phyloP scores from a whole-genome alignment of 2,329 filamentous ascomycete species.

The Domatiomyces globalis region DNA sequence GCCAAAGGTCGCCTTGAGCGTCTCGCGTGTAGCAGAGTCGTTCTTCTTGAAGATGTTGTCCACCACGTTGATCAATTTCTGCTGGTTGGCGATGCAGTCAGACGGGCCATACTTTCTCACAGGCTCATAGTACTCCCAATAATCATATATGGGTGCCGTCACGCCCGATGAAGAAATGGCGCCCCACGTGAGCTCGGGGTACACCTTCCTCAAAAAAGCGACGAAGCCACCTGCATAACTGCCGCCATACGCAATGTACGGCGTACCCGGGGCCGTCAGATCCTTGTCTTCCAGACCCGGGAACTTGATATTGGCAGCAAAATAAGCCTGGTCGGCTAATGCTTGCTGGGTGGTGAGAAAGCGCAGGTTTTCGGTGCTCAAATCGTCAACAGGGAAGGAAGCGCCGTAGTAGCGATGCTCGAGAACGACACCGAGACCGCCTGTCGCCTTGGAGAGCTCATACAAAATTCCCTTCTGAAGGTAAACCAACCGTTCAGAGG shows the following conservation, averaged over 20 bases:
- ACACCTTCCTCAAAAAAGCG: conserved; percentile 59
- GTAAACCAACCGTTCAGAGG: conserved; percentile 49
- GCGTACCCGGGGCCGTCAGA: conserved; percentile 48
- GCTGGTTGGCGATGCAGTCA: conserved; percentile 50
- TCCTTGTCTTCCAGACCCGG: conserved; percentile 53
- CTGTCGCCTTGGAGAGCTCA: conserved; percentile 54
- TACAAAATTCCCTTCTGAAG: conserved; percentile 65
- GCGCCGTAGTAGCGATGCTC: conserved; percentile 80
- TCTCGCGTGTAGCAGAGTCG: conserved; percentile 28
- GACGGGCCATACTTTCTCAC: conserved; percentile 42
- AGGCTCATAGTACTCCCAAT: conserved; percentile 52
- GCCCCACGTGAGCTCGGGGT: conserved; percentile 66
- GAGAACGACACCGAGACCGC: conserved; percentile 64
- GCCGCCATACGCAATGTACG: conserved; percentile 70
- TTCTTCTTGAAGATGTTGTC: conserved; percentile 44
- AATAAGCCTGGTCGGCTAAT: conserved; percentile 67
- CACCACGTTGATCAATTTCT: conserved; percentile 45
- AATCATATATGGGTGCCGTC: conserved; percentile 62
- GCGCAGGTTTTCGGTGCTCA: conserved; percentile 56
- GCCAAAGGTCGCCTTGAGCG: conserved; percentile 40
- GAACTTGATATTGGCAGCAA: conserved; percentile 59
- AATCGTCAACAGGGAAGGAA: conserved; percentile 54
- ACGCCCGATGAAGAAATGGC: conserved; percentile 71
- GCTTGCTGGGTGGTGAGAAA: conserved; percentile 77
- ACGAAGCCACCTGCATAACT: conserved; percentile 72